phyloP scores from a whole-genome alignment of 148 eudicot species.

The Cornus kousa region DNA sequence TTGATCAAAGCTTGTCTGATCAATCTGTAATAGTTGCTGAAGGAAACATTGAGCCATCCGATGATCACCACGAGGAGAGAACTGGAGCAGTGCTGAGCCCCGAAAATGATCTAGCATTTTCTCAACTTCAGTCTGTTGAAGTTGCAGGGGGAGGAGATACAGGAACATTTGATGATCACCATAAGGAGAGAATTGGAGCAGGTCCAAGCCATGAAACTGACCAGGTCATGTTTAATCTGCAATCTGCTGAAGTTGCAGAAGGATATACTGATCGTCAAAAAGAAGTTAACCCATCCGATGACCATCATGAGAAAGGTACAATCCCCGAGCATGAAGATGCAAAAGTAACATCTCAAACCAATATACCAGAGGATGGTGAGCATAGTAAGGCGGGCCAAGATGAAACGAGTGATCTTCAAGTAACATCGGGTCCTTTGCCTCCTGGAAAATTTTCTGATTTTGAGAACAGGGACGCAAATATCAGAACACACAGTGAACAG shows the following conservation, averaged over 20 bases:
- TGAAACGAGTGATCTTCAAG: constrained; percentile 17
- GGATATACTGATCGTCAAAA: neutral
- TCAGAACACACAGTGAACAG: constrained; percentile 9
- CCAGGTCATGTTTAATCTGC: neutral
- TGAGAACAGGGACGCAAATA: constrained; percentile 18
- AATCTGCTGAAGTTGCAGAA: constrained; percentile 6
- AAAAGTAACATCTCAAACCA: constrained; percentile 19
- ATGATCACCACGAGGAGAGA: constrained; percentile 6
- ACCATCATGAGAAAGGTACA: constrained; percentile 4
- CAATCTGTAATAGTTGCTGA: constrained; percentile 5
- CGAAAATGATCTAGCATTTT: neutral
- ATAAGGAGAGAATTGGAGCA: neutral
- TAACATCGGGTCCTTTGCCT: constrained; percentile 12
- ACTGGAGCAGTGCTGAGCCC: constrained; percentile 8
- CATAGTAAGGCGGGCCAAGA: constrained; percentile 16
- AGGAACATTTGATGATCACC: constrained; percentile 4
- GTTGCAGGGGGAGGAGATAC: constrained; percentile 7
- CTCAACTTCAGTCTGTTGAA: constrained; percentile 1
- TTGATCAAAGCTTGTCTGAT: neutral
- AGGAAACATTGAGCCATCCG: neutral
- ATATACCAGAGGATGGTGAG: constrained; percentile 13
- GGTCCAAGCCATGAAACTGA: neutral
- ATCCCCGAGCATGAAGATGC: constrained; percentile 2
- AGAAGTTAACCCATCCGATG: constrained; percentile 3
- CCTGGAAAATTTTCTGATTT: constrained; percentile 14